Base-by-base conservation (phyloP, 1,139 yeast genomes). In the Wickerhamomyces sp. region DNA sequence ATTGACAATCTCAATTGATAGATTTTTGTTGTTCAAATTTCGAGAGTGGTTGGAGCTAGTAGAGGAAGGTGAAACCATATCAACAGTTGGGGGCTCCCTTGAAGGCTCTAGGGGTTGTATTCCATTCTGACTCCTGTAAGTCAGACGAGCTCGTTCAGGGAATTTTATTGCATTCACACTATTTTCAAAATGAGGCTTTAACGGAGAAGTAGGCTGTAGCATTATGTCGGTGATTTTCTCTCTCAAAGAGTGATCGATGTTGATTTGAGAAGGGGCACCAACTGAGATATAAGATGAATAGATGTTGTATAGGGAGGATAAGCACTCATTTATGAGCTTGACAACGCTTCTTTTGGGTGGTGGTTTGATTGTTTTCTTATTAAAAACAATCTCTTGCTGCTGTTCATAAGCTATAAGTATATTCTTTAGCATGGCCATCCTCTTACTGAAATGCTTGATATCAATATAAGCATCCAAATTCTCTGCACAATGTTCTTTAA, bases 401-500 rank as follows among this genome's bases (percentile, higher is more conserved):
- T 44, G 47, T 34, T 55, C 47, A 34, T 56, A 57, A 7, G 61
- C 53, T 10, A 62, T 64, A 34, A 60, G 54, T 37, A 57, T 45
- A 27, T 62, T 69, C 45, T 65, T 68, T 45, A 72, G 56, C 7
- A 64, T 57, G 6, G 56, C 55, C 64, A 70, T 64, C 53, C 63
- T 67, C 53, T 64, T 68, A 36, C 62, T 59, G 47, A 69, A 77
- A 39, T 73, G 72, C 39, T 68, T 67, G 41, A 87, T 69, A 47
- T 81, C 87, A 39, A 74, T 63, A 60, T 80, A 87, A 13, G 86
- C 90, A 53, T 82, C 81, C 23, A 89, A 65, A 55, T 88, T 89
- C 59, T 91, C 98, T 6, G 75, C 76, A 60, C 96, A 88, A 50
- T 73, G 75, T 45, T 81, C 85, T 15, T 71, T 73, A 40, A 74